Evolutionary conservation across 768 basidiomycete species (phyloP).

Genomic region (Harrya chromipes): DNA sequence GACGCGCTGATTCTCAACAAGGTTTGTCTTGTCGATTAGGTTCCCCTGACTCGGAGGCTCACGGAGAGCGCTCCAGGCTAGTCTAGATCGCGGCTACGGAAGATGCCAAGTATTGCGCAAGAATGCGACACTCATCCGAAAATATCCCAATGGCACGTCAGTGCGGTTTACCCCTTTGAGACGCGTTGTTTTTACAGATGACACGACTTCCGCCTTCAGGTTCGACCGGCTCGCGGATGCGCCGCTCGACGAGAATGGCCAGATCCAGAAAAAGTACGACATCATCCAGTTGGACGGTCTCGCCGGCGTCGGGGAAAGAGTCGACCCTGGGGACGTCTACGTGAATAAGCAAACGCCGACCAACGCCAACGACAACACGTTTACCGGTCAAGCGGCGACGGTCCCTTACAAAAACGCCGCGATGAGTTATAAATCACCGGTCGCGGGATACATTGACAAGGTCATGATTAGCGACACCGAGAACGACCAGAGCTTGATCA

Average conservation of each 20-base stretch:
- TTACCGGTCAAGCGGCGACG: conserved; percentile 77
- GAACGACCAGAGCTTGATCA: conserved; percentile 94
- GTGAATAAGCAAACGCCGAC: conserved; percentile 96
- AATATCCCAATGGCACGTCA: conserved; percentile 96
- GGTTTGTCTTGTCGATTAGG: conserved; percentile 34
- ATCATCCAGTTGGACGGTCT: conserved; percentile 92
- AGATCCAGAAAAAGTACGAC: conserved; percentile 78
- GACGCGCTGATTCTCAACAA: conserved; percentile 97
- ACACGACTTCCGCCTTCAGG: conserved; percentile 34
- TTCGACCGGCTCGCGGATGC: conserved; percentile 95
- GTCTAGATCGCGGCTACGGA: conserved; percentile 95
- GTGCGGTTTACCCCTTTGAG: conserved; percentile 36
- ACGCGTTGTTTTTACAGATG: conserved; percentile 3
- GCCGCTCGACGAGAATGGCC: conserved; percentile 78
- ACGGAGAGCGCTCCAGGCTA: conserved; percentile 53
- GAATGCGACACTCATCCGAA: conserved; percentile 89
- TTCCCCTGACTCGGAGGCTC: conserved; percentile 1
- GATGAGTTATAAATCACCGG: conserved; percentile 90
- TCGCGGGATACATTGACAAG: conserved; percentile 94
- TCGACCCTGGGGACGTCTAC: conserved; percentile 91
- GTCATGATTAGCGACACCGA: conserved; percentile 97
- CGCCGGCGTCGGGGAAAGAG: conserved; percentile 90
- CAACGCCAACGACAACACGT: conserved; percentile 89
- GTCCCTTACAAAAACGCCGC: conserved; percentile 91
- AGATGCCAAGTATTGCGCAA: conserved; percentile 97